Evolutionary conservation across 805 yeast species (phyloP), one percentile per base, ranked within the genome.

Genomic region (Kazachstania viticola): DNA sequence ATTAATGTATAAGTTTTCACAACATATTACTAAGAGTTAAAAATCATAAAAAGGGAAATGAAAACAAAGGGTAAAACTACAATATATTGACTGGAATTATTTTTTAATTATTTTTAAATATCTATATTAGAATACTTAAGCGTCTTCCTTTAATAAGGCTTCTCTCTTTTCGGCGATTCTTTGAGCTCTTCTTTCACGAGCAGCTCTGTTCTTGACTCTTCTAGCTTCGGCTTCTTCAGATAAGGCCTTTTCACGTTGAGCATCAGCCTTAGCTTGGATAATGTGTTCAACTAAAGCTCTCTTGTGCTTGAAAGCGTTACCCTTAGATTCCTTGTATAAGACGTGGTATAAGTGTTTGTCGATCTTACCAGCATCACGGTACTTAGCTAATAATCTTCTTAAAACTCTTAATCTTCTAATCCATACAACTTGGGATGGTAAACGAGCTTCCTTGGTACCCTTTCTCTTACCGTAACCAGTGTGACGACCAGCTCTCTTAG

Each of bases 391-490:
- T 57, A 87, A 77, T 67, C 94, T 84, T 77, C 98, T 88, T 69
- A 88, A 80, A 60, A 88, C 98, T 73, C 98, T 83, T 72, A 84
- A 81, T 78, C 96, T 88, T 80, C 98, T 87, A 87, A 91, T 87
- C 98, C 98, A 88, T 62, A 91, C 71, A 54, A 84, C 94, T 69
- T 82, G 87, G 57, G 93, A 68, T 65, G 96, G 91, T 94, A 88
- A 83, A 76, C 98, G 87, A 53, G 98, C 98, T 68, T 88, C 94
- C 65, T 79, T 84, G 71, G 98, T 88, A 88, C 98, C 98, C 82
- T 88, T 91, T 79, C 98, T 85, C 84, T 88, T 88, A 88, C 98
- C 98, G 87, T 75, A 82, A 78, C 98, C 98, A 69, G 79, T 79
- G 85, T 88, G 98, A 75, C 98, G 88, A 73, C 98, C 98, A 61